Base-by-base conservation (phyloP, 2,329 filamentous ascomycete species). In the Colletotrichum tabaci region DNA sequence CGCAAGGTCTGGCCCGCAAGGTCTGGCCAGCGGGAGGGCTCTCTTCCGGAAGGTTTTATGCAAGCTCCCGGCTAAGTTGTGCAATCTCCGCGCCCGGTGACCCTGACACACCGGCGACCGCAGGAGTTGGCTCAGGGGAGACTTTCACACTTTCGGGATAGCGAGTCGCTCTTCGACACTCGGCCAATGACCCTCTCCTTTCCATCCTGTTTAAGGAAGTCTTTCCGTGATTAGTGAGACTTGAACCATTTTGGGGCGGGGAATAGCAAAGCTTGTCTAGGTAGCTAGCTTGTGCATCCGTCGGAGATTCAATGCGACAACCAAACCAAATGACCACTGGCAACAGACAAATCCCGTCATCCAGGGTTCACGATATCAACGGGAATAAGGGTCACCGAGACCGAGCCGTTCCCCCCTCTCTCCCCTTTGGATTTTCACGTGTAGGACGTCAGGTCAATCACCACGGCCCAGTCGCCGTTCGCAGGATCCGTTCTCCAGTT, bases 41-140 rank as follows among this genome's bases (percentile, higher is more conserved):
- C 61, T 13, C 42, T 42, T 70, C 67, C 67, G 67, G 62, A 18
- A 16, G 18, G 35, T 66, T 26, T 71, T 71, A 46, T 71, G 67
- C 56, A 71, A 49, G 47, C 2, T 50, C 50, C 56, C 26, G 61
- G 18, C 38, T 30, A 40, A 40, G 8, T 71, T 61, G 61, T 71
- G 56, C 67, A 70, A 67, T 16, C 18, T 21, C 23, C 18, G 12
- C 46, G 18, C 23, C 57, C 46, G 55, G 53, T 66, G 66, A 66
- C 62, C 62, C 66, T 35, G 21, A 35, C 50, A 26, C 26, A 26
- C 26, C 4, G 26, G 26, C 26, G 3, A 15, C 35, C 46, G n/a
- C 30, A 47, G 21, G n/a, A 46, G n/a, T n/a, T 15, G 49, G 26
- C 40, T 26, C 7, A 9, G 7, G 7, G 18, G 18, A 26, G 23